Percentiles rank a stretch among this genome's conserved stretches.
Evolutionary conservation across 352 stramenopile species (phyloP).

Genomic region (Pythium vanterpoolii): DNA sequence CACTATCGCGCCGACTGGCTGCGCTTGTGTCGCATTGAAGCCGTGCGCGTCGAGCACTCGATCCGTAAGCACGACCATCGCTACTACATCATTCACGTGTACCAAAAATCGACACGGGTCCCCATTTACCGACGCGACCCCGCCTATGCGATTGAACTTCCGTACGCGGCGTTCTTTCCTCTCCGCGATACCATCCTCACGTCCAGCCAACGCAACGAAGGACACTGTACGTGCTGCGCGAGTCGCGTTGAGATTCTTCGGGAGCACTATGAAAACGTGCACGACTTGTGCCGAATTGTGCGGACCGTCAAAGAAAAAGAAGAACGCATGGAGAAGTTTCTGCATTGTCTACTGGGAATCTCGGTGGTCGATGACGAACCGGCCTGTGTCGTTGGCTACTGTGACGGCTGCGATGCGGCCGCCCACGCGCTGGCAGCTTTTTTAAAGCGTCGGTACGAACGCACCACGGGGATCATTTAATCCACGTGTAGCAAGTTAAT

Average conservation of each 20-base stretch:
- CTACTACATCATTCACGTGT: no score
- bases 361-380: neutral
- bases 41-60: no score
- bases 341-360: neutral
- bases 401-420: neutral
- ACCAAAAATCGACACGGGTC: no score
- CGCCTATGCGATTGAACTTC: no score
- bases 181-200: no score
- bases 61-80: no score
- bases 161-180: no score
- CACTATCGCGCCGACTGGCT: neutral
- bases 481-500: neutral
- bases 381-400: no score
- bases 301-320: neutral
- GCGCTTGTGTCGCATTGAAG: neutral
- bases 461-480: constrained; percentile 10
- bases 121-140: no score
- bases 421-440: neutral
- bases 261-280: neutral
- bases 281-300: neutral
- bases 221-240: no score
- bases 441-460: neutral
- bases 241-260: no score
- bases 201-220: no score
- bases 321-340: neutral